Evolutionary conservation across 768 basidiomycete species (phyloP), one percentile per base, ranked within the genome.

Genomic region (Collybiopsis confluens): DNA sequence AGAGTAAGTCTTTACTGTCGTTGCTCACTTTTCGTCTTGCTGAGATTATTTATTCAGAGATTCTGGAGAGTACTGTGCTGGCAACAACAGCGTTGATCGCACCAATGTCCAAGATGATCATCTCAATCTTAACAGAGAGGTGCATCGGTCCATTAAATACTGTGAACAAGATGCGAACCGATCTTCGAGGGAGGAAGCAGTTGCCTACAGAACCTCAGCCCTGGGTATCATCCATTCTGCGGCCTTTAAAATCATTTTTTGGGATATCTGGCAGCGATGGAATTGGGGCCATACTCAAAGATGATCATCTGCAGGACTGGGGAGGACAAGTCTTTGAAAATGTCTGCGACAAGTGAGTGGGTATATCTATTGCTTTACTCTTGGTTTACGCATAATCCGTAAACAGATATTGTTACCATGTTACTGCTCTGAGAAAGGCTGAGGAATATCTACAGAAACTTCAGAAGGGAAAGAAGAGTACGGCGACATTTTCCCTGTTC

Each of bases 401-500:
- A 33, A 36, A 26, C 54, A 92, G 92, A 62, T 97, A 96, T 66
- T 82, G 87, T 11, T 77, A 79, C 53, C 88, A 91, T 63, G 75
- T 98, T 21, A 76, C 83, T 9, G 81, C 83, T 1, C 92, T 95
- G 80, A 90, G 85, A 67, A 96, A 96, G 74, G 92, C 92, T 7
- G 93, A 98, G 58, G 93, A 94, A 64, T 88, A 91, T 10, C 72
- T 98, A 23, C 77, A 87, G 36, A 80, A 90, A 35, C 76, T 96
- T 60, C 93, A 94, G 64, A 96, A 90, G 66, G 88, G 89, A 41
- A 92, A 90, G 62, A 91, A 74, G 42, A 72, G 75, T 0, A 75
- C 84, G 0, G 33, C 30, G 6, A 5, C 33, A 20, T 89, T 92
- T 66, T 90, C 91, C 3, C 73, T 97, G 23, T 97, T 98, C 61